Conservation (phyloP, 1,284 basidiomycete genomes). For the Pyrrhoderma noxium region DNA sequence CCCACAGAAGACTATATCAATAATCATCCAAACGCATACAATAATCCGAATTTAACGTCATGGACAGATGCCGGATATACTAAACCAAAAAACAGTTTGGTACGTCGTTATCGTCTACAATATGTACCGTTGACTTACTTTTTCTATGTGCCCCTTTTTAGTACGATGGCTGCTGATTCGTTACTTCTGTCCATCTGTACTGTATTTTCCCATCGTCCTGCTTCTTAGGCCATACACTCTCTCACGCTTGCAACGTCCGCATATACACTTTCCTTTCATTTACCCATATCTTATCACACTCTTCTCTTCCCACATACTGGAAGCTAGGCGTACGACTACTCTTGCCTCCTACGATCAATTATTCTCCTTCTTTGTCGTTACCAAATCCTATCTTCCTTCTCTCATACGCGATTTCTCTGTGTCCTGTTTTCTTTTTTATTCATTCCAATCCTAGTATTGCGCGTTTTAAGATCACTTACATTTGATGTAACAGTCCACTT, state of each 20-base stretch:
- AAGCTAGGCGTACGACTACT: background rate
- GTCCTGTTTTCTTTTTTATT: background rate
- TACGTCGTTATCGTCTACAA: constrained; percentile 2
- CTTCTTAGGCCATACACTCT: background rate
- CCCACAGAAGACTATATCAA: constrained; percentile 49
- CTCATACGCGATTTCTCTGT: background rate
- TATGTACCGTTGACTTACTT: background rate
- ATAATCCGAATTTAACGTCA: constrained; percentile 11
- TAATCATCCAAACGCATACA: constrained; percentile 22
- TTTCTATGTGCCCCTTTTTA: background rate
- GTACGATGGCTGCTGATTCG: constrained; percentile 8
- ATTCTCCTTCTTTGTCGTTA: background rate
- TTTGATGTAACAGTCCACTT: background rate
- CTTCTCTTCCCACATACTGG: background rate
- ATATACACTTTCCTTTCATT: background rate
- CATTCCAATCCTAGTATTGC: background rate
- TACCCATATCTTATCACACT: background rate
- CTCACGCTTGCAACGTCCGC: background rate
- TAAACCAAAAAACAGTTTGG: constrained; percentile 19
- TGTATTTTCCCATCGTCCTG: background rate
- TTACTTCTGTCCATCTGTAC: too few species aligned
- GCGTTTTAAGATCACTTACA: background rate
- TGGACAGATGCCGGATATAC: constrained; percentile 10
- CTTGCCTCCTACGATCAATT: background rate
- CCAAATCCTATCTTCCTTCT: background rate